A percentile compares a stretch with the other conserved stretches of the same genome.
phyloP scores from a whole-genome alignment of 441 rosid species.

The Erysimum cheiri region DNA sequence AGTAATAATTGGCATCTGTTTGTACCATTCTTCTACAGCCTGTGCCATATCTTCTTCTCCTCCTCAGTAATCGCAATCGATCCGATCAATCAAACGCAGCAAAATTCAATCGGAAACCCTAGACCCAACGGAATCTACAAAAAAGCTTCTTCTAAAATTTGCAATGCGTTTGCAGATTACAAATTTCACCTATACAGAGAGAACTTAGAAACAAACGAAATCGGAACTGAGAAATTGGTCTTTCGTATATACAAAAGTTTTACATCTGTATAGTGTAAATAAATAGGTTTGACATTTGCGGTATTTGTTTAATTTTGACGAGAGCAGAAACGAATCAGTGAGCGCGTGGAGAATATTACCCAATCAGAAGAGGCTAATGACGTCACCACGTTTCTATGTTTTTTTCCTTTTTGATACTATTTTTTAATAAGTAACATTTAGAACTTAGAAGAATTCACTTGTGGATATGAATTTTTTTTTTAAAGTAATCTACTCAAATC shows the following conservation, averaged over 20 bases:
- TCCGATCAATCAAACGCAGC: constrained; percentile 2
- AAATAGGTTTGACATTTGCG: neutral
- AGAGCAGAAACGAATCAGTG: neutral
- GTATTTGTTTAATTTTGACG: constrained; percentile 15
- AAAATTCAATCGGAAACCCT: constrained; percentile 17
- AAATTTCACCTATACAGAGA: neutral
- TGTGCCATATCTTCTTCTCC: constrained; percentile 68
- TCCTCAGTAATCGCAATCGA: constrained; percentile 9
- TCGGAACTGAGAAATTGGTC: constrained; percentile 24
- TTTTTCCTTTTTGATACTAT: too few relatives aligned
- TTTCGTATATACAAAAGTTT: too few relatives aligned
- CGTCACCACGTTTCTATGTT: too few relatives aligned
- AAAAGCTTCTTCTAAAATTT: neutral
- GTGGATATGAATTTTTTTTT: too few relatives aligned
- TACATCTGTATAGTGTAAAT: neutral
- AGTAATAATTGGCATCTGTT: constrained; percentile 98
- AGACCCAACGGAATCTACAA: constrained; percentile 9
- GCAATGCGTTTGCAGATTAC: constrained; percentile 23
- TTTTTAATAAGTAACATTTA: too few relatives aligned
- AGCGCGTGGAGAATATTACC: neutral
- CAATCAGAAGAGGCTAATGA: constrained; percentile 18
- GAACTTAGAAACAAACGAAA: constrained; percentile 18
- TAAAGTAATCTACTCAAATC: too few relatives aligned
- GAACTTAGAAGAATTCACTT: too few relatives aligned
- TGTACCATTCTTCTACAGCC: constrained; percentile 98